Percentiles rank a stretch among this genome's conserved stretches.
Evolutionary conservation across 192 early-diverging fungal genomes (phyloP).

Genomic region (Funneliformis mosseae): DNA sequence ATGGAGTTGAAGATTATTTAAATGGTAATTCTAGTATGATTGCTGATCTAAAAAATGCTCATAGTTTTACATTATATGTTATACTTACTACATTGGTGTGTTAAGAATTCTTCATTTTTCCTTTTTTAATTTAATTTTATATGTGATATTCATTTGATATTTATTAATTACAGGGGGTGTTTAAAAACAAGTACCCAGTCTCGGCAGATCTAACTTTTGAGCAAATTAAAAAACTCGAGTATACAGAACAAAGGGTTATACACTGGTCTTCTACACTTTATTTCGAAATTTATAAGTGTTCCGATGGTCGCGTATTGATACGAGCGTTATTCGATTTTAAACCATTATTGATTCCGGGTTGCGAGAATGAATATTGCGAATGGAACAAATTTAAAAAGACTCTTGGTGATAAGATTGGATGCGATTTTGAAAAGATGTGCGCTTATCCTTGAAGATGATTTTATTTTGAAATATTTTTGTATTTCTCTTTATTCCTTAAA

Average conservation of each 20-base stretch:
- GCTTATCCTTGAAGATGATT: conserved; percentile 17
- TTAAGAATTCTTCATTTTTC: background rate
- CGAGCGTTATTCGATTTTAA: background rate
- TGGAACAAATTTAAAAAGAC: no score
- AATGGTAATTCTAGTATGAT: background rate
- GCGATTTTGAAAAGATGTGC: background rate
- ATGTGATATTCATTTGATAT: background rate
- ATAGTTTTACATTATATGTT: background rate
- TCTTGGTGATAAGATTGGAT: background rate
- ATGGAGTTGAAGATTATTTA: conserved; percentile 12
- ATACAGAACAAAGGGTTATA: background rate
- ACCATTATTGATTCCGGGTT: conserved; percentile 16
- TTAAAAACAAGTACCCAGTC: background rate
- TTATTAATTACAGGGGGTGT: background rate
- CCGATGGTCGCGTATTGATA: background rate
- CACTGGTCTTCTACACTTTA: conserved; percentile 8
- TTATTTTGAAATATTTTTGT: no score
- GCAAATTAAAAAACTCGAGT: background rate
- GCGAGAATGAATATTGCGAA: conserved; percentile 5
- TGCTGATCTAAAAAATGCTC: conserved; percentile 17
- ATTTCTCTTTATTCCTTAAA: no score
- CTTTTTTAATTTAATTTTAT: background rate
- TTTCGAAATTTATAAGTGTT: conserved; percentile 10
- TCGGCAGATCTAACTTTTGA: conserved; percentile 3
- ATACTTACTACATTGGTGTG: background rate